phyloP scores from a whole-genome alignment of 345 rosid species.

The Salix viminalis region DNA sequence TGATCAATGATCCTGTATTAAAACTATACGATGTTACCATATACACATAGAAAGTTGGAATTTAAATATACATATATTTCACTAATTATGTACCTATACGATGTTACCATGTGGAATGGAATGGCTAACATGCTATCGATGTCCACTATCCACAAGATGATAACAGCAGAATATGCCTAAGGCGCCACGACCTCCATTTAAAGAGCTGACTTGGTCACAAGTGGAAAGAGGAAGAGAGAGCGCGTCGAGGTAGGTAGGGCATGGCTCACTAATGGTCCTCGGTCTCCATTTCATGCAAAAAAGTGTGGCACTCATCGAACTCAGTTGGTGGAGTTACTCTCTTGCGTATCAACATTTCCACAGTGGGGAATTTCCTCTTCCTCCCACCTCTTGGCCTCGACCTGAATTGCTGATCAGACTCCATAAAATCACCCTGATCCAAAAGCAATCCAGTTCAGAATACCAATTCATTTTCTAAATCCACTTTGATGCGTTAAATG shows the following conservation, averaged over 20 bases:
- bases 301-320: conserved; percentile 4
- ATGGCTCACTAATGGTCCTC: background rate
- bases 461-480: background rate
- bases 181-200: background rate
- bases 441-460: background rate
- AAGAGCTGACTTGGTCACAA: background rate
- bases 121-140: background rate
- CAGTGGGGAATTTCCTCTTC: conserved; percentile 53
- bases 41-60: background rate
- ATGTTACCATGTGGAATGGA: background rate
- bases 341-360: conserved; percentile 59
- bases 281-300: background rate
- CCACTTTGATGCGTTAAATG: background rate
- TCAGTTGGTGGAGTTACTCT: conserved; percentile 42
- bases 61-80: too few relatives aligned
- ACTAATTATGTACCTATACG: background rate
- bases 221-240: background rate
- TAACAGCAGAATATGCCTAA: background rate
- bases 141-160: background rate
- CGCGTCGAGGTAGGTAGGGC: background rate
- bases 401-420: conserved; percentile 55
- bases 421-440: conserved; percentile 72
- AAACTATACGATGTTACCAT: background rate
- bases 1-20: too few relatives aligned
- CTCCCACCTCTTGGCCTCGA: conserved; percentile 79